These are phyloP conservation scores for Otatea glauca DNA, from an alignment of 176 grass and related monocot species.

Conservation along the genomic window DNA sequence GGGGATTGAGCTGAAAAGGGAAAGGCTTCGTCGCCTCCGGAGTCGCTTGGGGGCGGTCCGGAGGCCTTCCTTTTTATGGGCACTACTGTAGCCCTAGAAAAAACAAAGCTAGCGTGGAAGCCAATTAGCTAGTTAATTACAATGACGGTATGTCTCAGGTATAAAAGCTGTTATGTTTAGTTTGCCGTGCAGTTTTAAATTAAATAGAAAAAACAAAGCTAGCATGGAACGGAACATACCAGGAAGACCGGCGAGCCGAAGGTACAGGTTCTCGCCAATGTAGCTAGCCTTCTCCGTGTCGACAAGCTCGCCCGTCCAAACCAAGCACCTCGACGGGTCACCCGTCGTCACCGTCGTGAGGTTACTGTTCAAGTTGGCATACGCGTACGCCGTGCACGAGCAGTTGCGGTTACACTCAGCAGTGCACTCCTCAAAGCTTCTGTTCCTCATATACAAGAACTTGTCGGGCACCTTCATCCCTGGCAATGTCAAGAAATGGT, in stretches of 20 bases:
- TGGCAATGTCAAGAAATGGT: slow-evolving; percentile 17
- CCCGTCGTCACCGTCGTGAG: too few species aligned
- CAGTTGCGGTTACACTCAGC: slow-evolving; percentile 53
- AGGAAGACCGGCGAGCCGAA: slow-evolving; percentile 36
- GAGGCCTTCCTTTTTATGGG: too few species aligned
- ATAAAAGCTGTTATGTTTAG: too few species aligned
- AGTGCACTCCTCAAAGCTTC: slow-evolving; percentile 39
- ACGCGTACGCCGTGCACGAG: slow-evolving; percentile 58
- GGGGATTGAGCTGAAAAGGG: too few species aligned
- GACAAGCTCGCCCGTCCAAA: slow-evolving; percentile 55
- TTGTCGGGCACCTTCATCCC: slow-evolving; percentile 45
- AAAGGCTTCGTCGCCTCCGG: too few species aligned
- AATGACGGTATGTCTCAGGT: too few species aligned
- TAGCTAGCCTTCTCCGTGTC: slow-evolving; percentile 29
- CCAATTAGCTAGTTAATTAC: too few species aligned
- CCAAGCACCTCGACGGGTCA: slow-evolving; percentile 53
- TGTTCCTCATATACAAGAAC: slow-evolving; percentile 17
- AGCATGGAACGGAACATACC: slow-evolving; percentile 26
- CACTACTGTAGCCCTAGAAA: too few species aligned
- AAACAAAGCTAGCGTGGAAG: too few species aligned
- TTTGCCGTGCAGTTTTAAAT: too few species aligned
- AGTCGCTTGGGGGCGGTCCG: too few species aligned
- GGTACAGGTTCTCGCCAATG: slow-evolving; percentile 48
- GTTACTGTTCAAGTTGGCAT: neutral
- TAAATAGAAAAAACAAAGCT: neutral